These are phyloP conservation scores for Parmelia sp. DNA, from an alignment of 495 filamentous ascomycete genomes.

Conservation along the genomic window DNA sequence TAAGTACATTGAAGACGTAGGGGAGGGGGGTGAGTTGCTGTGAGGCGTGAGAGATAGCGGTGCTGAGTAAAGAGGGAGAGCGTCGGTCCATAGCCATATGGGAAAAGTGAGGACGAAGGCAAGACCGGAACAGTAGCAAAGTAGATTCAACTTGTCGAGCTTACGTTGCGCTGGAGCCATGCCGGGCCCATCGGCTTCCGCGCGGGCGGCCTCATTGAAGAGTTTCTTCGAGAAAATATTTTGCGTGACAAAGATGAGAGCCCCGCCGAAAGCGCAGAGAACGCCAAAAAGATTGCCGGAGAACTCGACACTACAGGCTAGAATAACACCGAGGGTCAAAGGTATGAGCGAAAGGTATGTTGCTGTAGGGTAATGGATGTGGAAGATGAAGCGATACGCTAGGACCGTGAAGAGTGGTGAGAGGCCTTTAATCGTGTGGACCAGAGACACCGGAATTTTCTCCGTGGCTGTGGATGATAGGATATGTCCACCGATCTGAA, in stretches of 20 bases:
- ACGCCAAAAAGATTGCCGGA: slow-evolving; percentile 84
- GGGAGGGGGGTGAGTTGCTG: slow-evolving; percentile 56
- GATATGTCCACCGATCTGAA: slow-evolving; percentile 92
- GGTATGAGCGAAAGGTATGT: slow-evolving; percentile 93
- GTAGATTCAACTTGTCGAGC: slow-evolving; percentile 91
- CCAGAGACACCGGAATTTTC: slow-evolving; percentile 90
- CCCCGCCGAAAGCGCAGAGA: slow-evolving; percentile 74
- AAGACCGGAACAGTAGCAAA: slow-evolving; percentile 90
- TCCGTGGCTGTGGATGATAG: slow-evolving; percentile 87
- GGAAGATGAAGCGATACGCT: slow-evolving; percentile 82
- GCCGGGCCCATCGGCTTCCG: slow-evolving; percentile 61
- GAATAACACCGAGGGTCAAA: slow-evolving; percentile 85
- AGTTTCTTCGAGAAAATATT: slow-evolving; percentile 98
- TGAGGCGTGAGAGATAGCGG: slow-evolving; percentile 49
- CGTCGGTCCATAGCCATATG: slow-evolving; percentile 90
- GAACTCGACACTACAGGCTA: slow-evolving; percentile 88
- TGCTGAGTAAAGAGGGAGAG: slow-evolving; percentile 64
- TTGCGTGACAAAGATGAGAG: slow-evolving; percentile 93
- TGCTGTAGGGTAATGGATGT: slow-evolving; percentile 75
- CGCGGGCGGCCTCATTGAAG: slow-evolving; percentile 88
- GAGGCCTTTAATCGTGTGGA: slow-evolving; percentile 99
- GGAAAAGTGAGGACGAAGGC: slow-evolving; percentile 88
- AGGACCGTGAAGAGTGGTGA: slow-evolving; percentile 93
- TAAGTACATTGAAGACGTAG: slow-evolving; percentile 63
- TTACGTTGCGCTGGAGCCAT: slow-evolving; percentile 54